phyloP scores from a whole-genome alignment of 1,139 yeast genomes.

The Lodderomyces oxycetoniae region DNA sequence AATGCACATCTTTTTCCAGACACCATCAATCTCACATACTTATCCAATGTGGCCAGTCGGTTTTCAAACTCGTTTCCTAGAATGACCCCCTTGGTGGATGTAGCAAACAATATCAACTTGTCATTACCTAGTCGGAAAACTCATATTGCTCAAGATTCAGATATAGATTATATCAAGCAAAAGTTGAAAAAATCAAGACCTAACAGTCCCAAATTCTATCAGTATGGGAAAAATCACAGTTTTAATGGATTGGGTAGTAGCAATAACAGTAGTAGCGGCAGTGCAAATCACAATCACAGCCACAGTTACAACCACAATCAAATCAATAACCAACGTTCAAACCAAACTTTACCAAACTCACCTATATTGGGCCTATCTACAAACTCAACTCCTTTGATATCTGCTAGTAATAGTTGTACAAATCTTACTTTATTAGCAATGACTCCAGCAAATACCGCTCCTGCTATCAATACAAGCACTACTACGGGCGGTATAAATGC shows the following conservation, averaged over 20 bases:
- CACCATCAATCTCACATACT: constrained; percentile 22
- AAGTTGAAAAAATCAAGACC: constrained; percentile 69
- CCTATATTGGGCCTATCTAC: constrained; percentile 47
- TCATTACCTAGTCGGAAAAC: constrained; percentile 9
- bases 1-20: too few relatives aligned
- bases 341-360: constrained; percentile 53
- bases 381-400: constrained; percentile 41
- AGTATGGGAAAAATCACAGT: constrained; percentile 5
- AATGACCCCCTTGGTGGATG: constrained; percentile 10
- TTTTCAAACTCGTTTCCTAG: constrained; percentile 10
- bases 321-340: constrained; percentile 18
- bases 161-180: constrained; percentile 44
- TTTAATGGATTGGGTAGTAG: constrained; percentile 1
- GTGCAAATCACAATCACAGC: constrained; percentile 4
- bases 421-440: constrained; percentile 35
- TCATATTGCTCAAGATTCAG: constrained; percentile 39
- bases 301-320: constrained; percentile 5
- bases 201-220: constrained; percentile 41
- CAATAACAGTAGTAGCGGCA: background rate
- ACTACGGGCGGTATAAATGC: background rate
- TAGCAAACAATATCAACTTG: background rate
- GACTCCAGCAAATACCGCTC: constrained; percentile 17
- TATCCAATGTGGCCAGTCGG: constrained; percentile 25
- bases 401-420: constrained; percentile 44
- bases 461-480: background rate